Percentiles rank a stretch among this genome's conserved stretches.
Evolutionary conservation across 768 basidiomycete species (phyloP).

Genomic region (Boletellus ananas): DNA sequence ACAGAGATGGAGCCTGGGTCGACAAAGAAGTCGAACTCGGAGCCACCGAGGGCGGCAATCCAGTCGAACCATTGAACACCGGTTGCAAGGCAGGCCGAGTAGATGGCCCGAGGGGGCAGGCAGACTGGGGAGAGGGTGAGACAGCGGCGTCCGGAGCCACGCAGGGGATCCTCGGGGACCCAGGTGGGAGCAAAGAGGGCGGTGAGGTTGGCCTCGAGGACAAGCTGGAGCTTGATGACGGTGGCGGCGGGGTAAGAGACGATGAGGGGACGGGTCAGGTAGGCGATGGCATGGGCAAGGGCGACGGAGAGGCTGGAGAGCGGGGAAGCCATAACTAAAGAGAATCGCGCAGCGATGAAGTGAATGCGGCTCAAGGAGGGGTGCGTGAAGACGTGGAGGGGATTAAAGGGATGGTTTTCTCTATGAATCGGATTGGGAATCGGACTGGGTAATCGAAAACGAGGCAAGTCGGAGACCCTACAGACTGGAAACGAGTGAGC

Average conservation of each 20-base stretch:
- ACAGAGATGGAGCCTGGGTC: conserved; percentile 77
- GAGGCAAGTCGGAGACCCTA: conserved; percentile 12
- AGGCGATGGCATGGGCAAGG: conserved; percentile 70
- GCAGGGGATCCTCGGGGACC: conserved; percentile 58
- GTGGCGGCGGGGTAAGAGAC: conserved; percentile 54
- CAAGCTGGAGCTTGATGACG: conserved; percentile 64
- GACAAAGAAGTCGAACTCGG: conserved; percentile 75
- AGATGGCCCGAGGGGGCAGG: conserved; percentile 67
- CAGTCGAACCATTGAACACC: conserved; percentile 80
- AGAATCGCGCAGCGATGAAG: conserved; percentile 32
- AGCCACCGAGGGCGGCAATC: conserved; percentile 64
- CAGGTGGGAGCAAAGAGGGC: conserved; percentile 67
- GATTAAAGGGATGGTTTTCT: background rate
- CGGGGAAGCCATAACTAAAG: conserved; percentile 26
- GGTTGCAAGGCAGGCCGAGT: conserved; percentile 64
- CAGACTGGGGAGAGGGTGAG: conserved; percentile 67
- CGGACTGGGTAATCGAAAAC: conserved; percentile 22
- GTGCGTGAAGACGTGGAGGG: conserved; percentile 25
- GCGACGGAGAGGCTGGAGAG: conserved; percentile 58
- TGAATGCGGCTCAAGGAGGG: conserved; percentile 18
- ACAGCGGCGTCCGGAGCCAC: conserved; percentile 69
- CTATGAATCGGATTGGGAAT: conserved; percentile 24
- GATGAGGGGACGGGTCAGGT: conserved; percentile 65
- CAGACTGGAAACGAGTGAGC: conserved; percentile 27
- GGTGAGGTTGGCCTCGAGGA: conserved; percentile 71